A percentile compares a stretch with the other conserved stretches of the same genome.
Conservation (phyloP, 495 filamentous ascomycete species). For the Copromyces sp. region DNA sequence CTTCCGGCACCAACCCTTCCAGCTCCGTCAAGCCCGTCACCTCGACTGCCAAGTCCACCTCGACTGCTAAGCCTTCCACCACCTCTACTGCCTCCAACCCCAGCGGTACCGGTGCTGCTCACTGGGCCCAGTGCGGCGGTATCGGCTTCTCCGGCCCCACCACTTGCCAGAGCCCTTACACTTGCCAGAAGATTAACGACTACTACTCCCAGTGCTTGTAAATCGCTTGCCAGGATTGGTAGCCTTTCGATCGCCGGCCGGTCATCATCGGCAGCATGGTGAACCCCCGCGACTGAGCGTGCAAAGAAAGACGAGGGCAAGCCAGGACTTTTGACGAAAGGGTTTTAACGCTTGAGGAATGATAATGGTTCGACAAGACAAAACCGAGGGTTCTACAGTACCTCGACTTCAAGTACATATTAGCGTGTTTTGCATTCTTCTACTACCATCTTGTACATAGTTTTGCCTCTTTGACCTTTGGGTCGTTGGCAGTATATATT, state of each 20-base stretch:
- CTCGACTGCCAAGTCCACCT: conserved; percentile 7
- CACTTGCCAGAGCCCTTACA: conserved; percentile 26
- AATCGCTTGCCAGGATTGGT: not conserved
- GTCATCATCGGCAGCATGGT: not conserved
- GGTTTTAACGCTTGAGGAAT: not conserved
- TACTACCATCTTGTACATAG: not conserved
- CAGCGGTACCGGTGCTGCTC: conserved; percentile 11
- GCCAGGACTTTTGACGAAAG: not conserved
- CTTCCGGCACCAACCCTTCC: conserved; percentile 5
- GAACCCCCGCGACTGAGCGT: not conserved
- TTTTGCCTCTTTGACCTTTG: not conserved
- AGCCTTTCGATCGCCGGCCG: not conserved
- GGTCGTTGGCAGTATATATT: not conserved
- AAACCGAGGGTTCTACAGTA: not conserved
- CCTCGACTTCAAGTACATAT: not conserved
- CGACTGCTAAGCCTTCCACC: conserved; percentile 3
- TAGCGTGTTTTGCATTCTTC: not conserved
- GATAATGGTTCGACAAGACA: not conserved
- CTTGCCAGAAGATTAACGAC: conserved; percentile 18
- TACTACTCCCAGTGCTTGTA: conserved; percentile 37
- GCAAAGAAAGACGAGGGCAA: not conserved
- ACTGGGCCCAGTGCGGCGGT: conserved; percentile 37
- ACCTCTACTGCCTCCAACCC: conserved; percentile 4
- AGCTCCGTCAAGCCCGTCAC: conserved; percentile 10
- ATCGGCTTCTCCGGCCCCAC: conserved; percentile 35